Percentiles rank a stretch among this genome's conserved stretches.
Evolutionary conservation across 768 basidiomycete species (phyloP).

Genomic region (Lyophyllum semitale): DNA sequence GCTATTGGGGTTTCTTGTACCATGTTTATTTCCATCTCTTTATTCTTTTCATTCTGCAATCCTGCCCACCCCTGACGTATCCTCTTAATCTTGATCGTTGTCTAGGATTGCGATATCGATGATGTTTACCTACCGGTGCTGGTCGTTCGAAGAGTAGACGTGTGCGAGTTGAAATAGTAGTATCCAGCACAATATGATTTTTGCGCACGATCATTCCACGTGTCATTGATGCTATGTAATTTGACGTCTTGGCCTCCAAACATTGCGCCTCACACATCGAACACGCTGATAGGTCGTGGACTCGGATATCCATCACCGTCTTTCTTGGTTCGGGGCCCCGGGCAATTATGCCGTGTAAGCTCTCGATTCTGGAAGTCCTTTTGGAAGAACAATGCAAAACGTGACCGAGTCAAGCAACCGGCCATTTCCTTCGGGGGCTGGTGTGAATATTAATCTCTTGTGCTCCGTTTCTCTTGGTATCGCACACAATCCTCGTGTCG

Average conservation of each 20-base stretch:
- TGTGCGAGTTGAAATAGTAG: constrained; percentile 6
- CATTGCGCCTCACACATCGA: not conserved
- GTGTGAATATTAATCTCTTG: not conserved
- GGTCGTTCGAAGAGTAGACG: constrained; percentile 10
- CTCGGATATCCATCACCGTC: not conserved
- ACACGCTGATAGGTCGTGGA: constrained; percentile 2
- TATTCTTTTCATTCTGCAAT: constrained; percentile 6
- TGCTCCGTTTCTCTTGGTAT: constrained; percentile 2
- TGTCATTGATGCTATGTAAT: not conserved
- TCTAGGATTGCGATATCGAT: constrained; percentile 7
- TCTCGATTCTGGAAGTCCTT: constrained; percentile 1
- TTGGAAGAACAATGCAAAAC: constrained; percentile 8
- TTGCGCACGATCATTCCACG: not conserved
- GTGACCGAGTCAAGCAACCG: constrained; percentile 3
- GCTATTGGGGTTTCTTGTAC: constrained; percentile 19
- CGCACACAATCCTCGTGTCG: constrained; percentile 18
- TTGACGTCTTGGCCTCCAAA: not conserved
- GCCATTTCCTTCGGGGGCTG: too few species aligned
- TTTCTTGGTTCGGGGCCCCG: not conserved
- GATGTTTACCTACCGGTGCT: constrained; percentile 12
- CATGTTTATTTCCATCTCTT: constrained; percentile 11
- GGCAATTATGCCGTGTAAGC: too few species aligned
- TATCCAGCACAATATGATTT: constrained; percentile 10
- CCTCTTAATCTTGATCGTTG: constrained; percentile 9
- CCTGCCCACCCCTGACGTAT: constrained; percentile 3